These are phyloP conservation scores for Leishmania guyanensis DNA, from an alignment of 208 protist species.

Conservation along the genomic window DNA sequence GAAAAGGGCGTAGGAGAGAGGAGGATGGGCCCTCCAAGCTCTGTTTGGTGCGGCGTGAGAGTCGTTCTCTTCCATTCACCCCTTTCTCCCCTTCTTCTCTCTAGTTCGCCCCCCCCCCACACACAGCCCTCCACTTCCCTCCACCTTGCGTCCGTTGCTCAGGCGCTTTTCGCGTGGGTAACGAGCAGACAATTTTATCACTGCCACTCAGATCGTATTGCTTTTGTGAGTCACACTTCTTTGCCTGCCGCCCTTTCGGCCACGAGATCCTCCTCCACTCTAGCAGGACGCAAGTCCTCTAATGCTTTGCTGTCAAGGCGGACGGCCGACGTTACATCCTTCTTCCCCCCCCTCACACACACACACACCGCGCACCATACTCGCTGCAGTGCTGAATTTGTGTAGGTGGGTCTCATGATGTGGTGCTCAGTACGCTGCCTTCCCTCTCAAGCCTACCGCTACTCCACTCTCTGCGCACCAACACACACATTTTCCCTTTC, in stretches of 20 bases:
- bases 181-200: conserved; percentile 6
- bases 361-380: neutral
- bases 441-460: too few relatives aligned
- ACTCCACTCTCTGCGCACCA: too few relatives aligned
- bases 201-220: neutral
- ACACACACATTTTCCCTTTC: too few relatives aligned
- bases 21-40: neutral
- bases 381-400: too few relatives aligned
- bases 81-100: neutral
- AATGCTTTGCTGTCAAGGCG: neutral
- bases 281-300: neutral
- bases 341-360: neutral
- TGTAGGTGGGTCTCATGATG: too few relatives aligned
- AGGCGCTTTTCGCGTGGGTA: neutral
- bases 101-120: neutral
- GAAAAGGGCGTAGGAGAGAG: neutral
- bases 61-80: neutral
- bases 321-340: neutral
- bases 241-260: neutral
- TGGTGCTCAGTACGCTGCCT: too few relatives aligned
- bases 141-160: neutral
- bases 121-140: neutral
- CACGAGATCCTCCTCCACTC: neutral
- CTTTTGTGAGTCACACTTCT: neutral
- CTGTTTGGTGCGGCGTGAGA: neutral